Percentiles rank a stretch among this genome's conserved stretches.
Conservation (phyloP, 371 early-diverging fungal genomes). For the Rhizomucor pusillus region DNA sequence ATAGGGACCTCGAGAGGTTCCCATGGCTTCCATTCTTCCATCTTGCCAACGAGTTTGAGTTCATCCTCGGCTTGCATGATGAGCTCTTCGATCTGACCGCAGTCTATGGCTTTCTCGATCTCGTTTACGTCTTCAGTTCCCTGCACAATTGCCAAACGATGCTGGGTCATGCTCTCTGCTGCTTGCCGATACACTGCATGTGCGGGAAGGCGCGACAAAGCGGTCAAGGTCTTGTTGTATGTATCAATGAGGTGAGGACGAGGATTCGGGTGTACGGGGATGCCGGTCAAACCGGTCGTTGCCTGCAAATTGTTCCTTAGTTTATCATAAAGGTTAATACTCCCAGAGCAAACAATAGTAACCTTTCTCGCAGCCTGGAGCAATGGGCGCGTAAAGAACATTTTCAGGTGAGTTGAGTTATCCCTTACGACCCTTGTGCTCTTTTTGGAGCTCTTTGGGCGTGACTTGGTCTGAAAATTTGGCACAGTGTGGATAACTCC, state of each 20-base stretch:
- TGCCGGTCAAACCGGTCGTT: conserved; percentile 84
- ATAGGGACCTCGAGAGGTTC: conserved; percentile 77
- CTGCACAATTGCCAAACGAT: conserved; percentile 75
- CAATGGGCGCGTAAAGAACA: conserved; percentile 58
- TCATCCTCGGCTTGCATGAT: conserved; percentile 88
- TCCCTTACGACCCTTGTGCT: too few species aligned
- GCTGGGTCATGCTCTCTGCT: conserved; percentile 72
- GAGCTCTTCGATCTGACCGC: conserved; percentile 92
- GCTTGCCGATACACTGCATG: conserved; percentile 84
- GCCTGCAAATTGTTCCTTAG: conserved; percentile 15
- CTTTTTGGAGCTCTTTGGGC: too few species aligned
- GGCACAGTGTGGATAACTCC: too few species aligned
- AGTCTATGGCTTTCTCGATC: conserved; percentile 75
- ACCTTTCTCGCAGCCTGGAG: conserved; percentile 59
- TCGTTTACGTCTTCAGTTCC: conserved; percentile 63
- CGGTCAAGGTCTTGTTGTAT: conserved; percentile 73
- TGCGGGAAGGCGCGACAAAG: conserved; percentile 71
- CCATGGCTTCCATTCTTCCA: conserved; percentile 88
- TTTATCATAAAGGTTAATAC: not conserved
- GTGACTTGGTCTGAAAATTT: too few species aligned
- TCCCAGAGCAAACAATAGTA: not conserved
- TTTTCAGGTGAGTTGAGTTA: conserved; percentile 6
- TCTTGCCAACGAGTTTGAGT: conserved; percentile 71
- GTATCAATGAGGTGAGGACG: conserved; percentile 81
- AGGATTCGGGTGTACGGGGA: conserved; percentile 85